Evolutionary conservation across 331 rosid genomes (phyloP).

Genomic region (Acacia pycnantha): DNA sequence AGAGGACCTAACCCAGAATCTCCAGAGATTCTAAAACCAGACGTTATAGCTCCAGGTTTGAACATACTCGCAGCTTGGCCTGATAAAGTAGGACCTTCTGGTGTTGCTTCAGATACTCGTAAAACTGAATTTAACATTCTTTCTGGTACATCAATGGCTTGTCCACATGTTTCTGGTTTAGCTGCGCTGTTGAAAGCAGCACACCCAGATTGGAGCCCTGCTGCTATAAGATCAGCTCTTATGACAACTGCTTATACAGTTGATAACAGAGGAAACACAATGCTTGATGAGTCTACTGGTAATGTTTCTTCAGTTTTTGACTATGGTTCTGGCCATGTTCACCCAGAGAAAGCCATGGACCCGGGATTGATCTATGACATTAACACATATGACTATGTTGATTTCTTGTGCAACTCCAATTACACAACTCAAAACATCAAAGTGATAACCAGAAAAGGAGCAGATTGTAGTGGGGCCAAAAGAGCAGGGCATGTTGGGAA

Average conservation of each 20-base stretch:
- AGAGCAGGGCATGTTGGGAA: constrained; percentile 86
- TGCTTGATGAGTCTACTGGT: constrained; percentile 89
- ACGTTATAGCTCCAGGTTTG: constrained; percentile 86
- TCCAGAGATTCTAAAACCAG: constrained; percentile 88
- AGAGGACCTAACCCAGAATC: constrained; percentile 96
- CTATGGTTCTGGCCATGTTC: constrained; percentile 90
- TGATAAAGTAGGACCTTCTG: constrained; percentile 81
- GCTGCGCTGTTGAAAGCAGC: constrained; percentile 92
- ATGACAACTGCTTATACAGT: constrained; percentile 90
- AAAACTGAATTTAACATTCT: constrained; percentile 84
- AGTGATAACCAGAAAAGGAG: constrained; percentile 66
- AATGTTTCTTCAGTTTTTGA: constrained; percentile 75
- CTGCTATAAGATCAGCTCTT: constrained; percentile 81
- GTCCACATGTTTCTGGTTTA: constrained; percentile 94
- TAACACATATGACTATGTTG: constrained; percentile 59
- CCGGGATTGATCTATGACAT: constrained; percentile 84
- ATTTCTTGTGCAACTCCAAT: constrained; percentile 91
- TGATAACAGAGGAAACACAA: constrained; percentile 65
- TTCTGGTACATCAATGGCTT: constrained; percentile 97
- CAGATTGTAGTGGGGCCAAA: constrained; percentile 77
- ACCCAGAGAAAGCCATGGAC: constrained; percentile 84
- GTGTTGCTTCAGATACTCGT: constrained; percentile 65
- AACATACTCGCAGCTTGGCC: constrained; percentile 99
- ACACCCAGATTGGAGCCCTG: constrained; percentile 93
- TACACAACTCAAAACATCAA: constrained; percentile 66